phyloP scores from a whole-genome alignment of 2,329 filamentous ascomycete genomes.

The Pseudocercospora eumusae region DNA sequence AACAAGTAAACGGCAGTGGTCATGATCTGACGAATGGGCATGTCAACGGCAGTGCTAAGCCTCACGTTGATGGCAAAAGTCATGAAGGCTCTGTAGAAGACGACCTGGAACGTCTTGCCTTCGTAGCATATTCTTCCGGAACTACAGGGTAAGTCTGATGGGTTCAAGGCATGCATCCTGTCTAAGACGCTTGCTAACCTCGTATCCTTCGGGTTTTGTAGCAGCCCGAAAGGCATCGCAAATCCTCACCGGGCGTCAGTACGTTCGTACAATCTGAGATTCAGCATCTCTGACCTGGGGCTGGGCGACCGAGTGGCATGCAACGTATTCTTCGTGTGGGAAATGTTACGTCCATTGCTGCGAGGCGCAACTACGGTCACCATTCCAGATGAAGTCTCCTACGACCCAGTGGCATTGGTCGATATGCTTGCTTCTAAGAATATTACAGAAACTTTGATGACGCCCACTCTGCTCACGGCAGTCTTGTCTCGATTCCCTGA shows the following conservation, averaged over 20 bases:
- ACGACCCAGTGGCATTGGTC: slow-evolving; percentile 73
- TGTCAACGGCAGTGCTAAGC: neutral
- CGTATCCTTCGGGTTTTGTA: no score
- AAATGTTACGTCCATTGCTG: slow-evolving; percentile 74
- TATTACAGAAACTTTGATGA: slow-evolving; percentile 82
- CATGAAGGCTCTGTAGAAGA: slow-evolving; percentile 56
- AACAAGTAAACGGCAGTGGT: slow-evolving; percentile 43
- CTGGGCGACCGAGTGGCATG: slow-evolving; percentile 79
- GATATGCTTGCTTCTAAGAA: slow-evolving; percentile 65
- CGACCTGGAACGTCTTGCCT: slow-evolving; percentile 72
- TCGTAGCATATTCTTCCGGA: slow-evolving; percentile 79
- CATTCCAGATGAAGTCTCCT: slow-evolving; percentile 74
- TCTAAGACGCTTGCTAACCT: no score
- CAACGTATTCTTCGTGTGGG: slow-evolving; percentile 87
- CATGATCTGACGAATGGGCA: slow-evolving; percentile 39
- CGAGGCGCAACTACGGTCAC: slow-evolving; percentile 74
- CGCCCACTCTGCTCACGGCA: slow-evolving; percentile 73
- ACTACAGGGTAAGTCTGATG: no score
- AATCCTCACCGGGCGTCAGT: slow-evolving; percentile 70
- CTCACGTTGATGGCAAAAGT: neutral
- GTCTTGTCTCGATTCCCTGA: slow-evolving; percentile 69
- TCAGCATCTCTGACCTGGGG: slow-evolving; percentile 66
- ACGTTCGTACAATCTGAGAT: slow-evolving; percentile 71
- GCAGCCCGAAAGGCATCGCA: slow-evolving; percentile 78
- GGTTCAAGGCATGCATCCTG: no score